These are phyloP conservation scores for Pholiota conissans DNA, from an alignment of 768 basidiomycete species.

Conservation along the genomic window DNA sequence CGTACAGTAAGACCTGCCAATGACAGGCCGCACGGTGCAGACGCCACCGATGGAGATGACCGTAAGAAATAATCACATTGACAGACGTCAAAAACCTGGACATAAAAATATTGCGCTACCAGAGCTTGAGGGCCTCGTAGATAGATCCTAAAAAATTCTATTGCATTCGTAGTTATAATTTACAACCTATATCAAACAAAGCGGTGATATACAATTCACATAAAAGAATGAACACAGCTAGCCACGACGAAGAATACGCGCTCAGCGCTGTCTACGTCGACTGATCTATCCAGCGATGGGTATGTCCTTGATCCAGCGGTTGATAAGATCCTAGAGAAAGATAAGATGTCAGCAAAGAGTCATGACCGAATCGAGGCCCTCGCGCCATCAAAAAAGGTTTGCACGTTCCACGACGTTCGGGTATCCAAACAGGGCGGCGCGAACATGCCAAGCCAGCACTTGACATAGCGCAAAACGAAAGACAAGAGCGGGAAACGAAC, in stretches of 20 bases:
- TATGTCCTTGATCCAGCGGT: constrained; percentile 54
- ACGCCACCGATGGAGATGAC: neutral
- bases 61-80: no score
- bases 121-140: neutral
- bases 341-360: neutral
- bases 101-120: neutral
- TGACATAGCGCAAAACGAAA: neutral
- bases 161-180: neutral
- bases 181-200: neutral
- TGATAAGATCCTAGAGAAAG: constrained; percentile 34
- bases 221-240: neutral
- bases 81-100: no score
- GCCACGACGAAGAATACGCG: neutral
- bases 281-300: constrained; percentile 35
- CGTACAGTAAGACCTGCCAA: neutral
- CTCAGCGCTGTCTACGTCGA: neutral
- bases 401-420: constrained; percentile 15
- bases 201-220: neutral
- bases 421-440: neutral
- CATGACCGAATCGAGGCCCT: neutral
- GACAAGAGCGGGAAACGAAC: constrained; percentile 20
- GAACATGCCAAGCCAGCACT: neutral
- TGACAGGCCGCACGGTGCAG: neutral
- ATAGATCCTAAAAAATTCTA: neutral
- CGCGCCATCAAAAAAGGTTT: constrained; percentile 3